Percentiles rank a stretch among this genome's conserved stretches.
Evolutionary conservation across 768 basidiomycete species (phyloP).

Genomic region (Russula sp.): DNA sequence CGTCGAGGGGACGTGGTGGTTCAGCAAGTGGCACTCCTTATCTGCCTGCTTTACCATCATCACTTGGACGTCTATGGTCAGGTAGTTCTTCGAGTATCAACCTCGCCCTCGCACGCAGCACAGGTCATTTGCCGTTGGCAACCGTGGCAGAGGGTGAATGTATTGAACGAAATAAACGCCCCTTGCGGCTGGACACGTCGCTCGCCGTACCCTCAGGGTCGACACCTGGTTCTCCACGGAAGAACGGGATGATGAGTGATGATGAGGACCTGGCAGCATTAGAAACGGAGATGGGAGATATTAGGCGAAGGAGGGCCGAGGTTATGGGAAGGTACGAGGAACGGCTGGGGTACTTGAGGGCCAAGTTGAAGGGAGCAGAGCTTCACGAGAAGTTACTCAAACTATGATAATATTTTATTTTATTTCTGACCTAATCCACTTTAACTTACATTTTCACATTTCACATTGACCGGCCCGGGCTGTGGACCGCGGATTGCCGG

Average conservation of each 20-base stretch:
- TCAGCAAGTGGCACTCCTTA: slow-evolving; percentile 35
- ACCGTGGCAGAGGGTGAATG: slow-evolving; percentile 49
- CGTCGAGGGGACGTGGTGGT: slow-evolving; percentile 29
- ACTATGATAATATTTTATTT: slow-evolving; percentile 36
- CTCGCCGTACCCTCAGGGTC: slow-evolving; percentile 1
- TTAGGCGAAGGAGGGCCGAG: slow-evolving; percentile 65
- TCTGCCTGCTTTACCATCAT: slow-evolving; percentile 35
- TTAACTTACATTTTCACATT: too few relatives aligned
- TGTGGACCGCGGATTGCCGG: slow-evolving; percentile 6
- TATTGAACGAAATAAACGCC: slow-evolving; percentile 21
- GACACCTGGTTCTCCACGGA: slow-evolving; percentile 21
- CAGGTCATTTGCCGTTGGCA: slow-evolving; percentile 49
- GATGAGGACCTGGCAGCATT: slow-evolving; percentile 40
- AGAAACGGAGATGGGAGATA: slow-evolving; percentile 65
- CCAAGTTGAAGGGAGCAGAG: slow-evolving; percentile 80
- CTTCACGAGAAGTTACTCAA: slow-evolving; percentile 76
- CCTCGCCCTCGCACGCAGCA: slow-evolving; percentile 51
- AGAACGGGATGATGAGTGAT: slow-evolving; percentile 33
- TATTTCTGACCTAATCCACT: slow-evolving; percentile 6
- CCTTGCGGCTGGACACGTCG: slow-evolving; percentile 14
- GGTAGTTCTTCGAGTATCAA: slow-evolving; percentile 49
- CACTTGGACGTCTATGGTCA: slow-evolving; percentile 36
- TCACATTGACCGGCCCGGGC: background rate
- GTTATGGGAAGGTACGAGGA: slow-evolving; percentile 70
- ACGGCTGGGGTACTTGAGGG: slow-evolving; percentile 75